Percentiles rank a stretch among this genome's conserved stretches.
Conservation (phyloP, 441 rosid species). For the Brassica hybrid region DNA sequence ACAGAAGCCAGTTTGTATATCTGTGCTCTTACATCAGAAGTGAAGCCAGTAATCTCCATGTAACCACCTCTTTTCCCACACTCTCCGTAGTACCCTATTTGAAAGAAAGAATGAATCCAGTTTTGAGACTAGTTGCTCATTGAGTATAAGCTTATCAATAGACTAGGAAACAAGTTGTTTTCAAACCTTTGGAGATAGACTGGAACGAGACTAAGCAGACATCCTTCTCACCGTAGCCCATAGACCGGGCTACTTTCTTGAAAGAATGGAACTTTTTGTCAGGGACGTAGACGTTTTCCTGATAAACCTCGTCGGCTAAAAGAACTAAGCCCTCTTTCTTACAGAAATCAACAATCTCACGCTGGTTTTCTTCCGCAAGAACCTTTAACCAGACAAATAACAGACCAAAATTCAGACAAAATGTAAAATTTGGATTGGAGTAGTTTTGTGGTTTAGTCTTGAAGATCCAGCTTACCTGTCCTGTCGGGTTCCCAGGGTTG, state of each 20-base stretch:
- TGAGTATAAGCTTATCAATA: slow-evolving; percentile 14
- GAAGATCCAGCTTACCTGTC: slow-evolving; percentile 61
- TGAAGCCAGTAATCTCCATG: slow-evolving; percentile 95
- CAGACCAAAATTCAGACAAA: slow-evolving; percentile 19
- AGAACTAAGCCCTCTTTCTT: slow-evolving; percentile 92
- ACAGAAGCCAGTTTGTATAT: slow-evolving; percentile 97
- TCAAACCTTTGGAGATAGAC: slow-evolving; percentile 90
- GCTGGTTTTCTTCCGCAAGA: slow-evolving; percentile 88
- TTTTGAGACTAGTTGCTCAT: slow-evolving; percentile 8
- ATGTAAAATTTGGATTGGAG: neutral
- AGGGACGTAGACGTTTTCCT: slow-evolving; percentile 86
- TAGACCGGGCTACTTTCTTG: slow-evolving; percentile 87
- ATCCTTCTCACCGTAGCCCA: slow-evolving; percentile 87
- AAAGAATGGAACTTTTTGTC: slow-evolving; percentile 91
- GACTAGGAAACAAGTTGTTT: neutral
- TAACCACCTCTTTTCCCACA: slow-evolving; percentile 99
- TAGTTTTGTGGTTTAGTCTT: neutral
- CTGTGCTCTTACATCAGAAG: slow-evolving; percentile 82
- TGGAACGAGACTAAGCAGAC: slow-evolving; percentile 83
- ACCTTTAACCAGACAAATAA: slow-evolving; percentile 55
- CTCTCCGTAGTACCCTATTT: slow-evolving; percentile 91
- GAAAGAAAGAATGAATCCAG: neutral
- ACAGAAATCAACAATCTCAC: slow-evolving; percentile 79
- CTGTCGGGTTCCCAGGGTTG: slow-evolving; percentile 96
- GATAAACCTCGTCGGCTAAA: slow-evolving; percentile 96